Percentiles rank a stretch among this genome's conserved stretches.
These are phyloP conservation scores for Monosporascus sp. DNA, from an alignment of 2,329 filamentous ascomycete genomes.

Conservation along the genomic window DNA sequence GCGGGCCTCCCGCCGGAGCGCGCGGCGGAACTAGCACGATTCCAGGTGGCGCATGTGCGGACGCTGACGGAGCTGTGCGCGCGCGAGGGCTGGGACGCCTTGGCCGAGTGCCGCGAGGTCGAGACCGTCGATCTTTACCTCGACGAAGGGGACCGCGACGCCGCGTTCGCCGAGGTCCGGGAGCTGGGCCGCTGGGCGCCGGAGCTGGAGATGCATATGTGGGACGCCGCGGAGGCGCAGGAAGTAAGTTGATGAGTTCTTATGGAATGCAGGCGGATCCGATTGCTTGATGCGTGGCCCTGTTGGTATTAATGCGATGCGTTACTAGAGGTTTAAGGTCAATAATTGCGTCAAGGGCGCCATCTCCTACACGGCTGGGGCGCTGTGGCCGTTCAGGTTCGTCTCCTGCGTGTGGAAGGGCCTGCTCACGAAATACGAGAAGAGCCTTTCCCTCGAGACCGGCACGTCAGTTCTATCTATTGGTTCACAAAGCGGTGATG, in stretches of 20 bases:
- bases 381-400: slow-evolving; percentile 47
- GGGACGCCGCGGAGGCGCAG: slow-evolving; percentile 29
- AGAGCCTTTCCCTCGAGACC: slow-evolving; percentile 9
- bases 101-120: slow-evolving; percentile 38
- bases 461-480: slow-evolving; percentile 27
- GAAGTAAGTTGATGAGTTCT: slow-evolving; percentile 17
- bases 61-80: slow-evolving; percentile 34
- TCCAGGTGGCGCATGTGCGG: slow-evolving; percentile 38
- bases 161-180: slow-evolving; percentile 26
- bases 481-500: slow-evolving; percentile 23
- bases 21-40: slow-evolving; percentile 37
- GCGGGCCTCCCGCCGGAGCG: slow-evolving; percentile 25
- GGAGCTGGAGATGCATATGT: slow-evolving; percentile 31
- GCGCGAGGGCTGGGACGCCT: slow-evolving; percentile 21
- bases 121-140: slow-evolving; percentile 43
- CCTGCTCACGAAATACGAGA: slow-evolving; percentile 28
- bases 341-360: slow-evolving; percentile 34
- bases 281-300: no score
- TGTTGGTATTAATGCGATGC: not conserved
- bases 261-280: slow-evolving; percentile 1
- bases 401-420: slow-evolving; percentile 40
- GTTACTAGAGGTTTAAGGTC: slow-evolving; percentile 28
- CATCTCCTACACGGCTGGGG: slow-evolving; percentile 40
- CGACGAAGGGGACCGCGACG: slow-evolving; percentile 30
- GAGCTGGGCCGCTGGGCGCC: slow-evolving; percentile 34